These are phyloP conservation scores for Tremella mesenterica DNA, from an alignment of 768 basidiomycete species.

Conservation along the genomic window DNA sequence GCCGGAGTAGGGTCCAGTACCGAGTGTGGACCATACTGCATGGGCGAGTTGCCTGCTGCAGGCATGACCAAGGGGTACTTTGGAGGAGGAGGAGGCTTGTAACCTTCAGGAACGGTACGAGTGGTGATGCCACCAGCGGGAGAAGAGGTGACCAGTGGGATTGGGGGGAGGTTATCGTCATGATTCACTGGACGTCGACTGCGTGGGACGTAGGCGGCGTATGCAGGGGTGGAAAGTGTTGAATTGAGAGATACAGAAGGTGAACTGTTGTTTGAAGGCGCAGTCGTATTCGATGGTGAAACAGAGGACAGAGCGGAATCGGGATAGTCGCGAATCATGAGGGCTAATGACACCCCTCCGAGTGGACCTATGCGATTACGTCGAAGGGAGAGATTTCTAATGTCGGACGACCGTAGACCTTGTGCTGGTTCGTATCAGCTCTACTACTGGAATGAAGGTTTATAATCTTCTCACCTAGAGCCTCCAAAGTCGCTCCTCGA, in stretches of 20 bases:
- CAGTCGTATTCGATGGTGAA: conserved; percentile 19
- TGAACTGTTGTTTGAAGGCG: conserved; percentile 21
- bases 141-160: conserved; percentile 25
- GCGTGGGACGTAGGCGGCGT: conserved; percentile 42
- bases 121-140: conserved; percentile 25
- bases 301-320: conserved; percentile 51
- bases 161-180: conserved; percentile 28
- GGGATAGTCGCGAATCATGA: conserved; percentile 95
- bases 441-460: background rate
- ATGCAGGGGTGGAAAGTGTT: conserved; percentile 15
- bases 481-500: conserved; percentile 65
- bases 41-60: conserved; percentile 22
- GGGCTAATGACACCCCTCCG: conserved; percentile 81
- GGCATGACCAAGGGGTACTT: conserved; percentile 50
- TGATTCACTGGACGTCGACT: conserved; percentile 12
- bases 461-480: conserved; percentile 56
- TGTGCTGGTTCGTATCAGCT: conserved; percentile 52
- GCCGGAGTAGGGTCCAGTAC: conserved; percentile 14
- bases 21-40: conserved; percentile 51
- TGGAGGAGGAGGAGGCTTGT: conserved; percentile 50
- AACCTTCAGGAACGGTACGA: conserved; percentile 41
- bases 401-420: conserved; percentile 67
- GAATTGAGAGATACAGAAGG: background rate
- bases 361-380: conserved; percentile 75
- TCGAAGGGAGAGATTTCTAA: conserved; percentile 82